Base-by-base conservation (phyloP, 2,329 filamentous ascomycete genomes). In the Fusarium circinatum region DNA sequence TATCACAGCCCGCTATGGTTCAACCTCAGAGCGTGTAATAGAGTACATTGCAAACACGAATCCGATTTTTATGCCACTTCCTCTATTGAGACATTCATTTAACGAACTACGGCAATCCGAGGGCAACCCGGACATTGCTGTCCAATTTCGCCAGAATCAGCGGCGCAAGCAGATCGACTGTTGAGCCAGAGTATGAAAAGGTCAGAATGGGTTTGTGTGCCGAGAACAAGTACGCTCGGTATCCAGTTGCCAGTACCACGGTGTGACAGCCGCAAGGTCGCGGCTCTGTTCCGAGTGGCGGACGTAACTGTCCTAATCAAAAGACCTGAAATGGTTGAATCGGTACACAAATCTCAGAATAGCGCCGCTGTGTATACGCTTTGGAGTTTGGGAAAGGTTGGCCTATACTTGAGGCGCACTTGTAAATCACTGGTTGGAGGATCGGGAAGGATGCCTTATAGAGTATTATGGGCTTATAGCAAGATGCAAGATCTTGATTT, bases 21-120 rank as follows among this genome's bases (percentile, higher is more conserved):
- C 85, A 88, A 62, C 88, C 88, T 48, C 88, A 89, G 79, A 90
- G 88, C 79, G 86, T 89, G 76, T 89, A 81, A 70, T 65, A 58
- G 56, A 66, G 65, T 68, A 61, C 65, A 57, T 75, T 68, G 68
- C 62, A 55, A 72, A 71, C 49, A 73, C 70, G 71, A 73, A 75
- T 47, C 67, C 62, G 51, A 62, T 68, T 65, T 74, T 74, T 65
- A 72, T 74, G 69, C 45, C 55, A 62, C 30, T 61, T 65, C 39
- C 60, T 75, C 56, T 51, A 65, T 75, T 34, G 67, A 68, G 70
- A 72, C 71, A 72, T 69, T 74, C 71, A 74, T 75, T 74, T 63
- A 62, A 59, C 54, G 55, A 75, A 68, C 57, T 65, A 73, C 54
- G 69, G 71, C 63, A 65, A 54, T 76, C 73, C 70, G 68, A 70